phyloP scores from a whole-genome alignment of 768 basidiomycete genomes.

The Trametes meyenii region DNA sequence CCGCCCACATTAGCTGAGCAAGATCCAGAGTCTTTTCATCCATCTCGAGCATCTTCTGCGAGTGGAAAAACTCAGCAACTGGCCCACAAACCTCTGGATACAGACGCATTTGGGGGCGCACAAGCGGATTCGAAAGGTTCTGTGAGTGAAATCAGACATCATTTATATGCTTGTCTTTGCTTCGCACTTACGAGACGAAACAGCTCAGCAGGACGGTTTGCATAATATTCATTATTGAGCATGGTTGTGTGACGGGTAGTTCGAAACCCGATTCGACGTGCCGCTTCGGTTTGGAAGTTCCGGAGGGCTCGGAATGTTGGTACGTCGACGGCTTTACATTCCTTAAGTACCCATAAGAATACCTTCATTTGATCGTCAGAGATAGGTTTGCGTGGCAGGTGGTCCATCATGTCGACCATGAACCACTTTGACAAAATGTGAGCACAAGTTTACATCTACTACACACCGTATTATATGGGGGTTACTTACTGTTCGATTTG shows the following conservation, averaged over 20 bases:
- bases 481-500: not conserved
- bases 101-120: too few species aligned
- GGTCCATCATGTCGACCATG: not conserved
- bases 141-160: too few species aligned
- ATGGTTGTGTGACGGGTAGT: too few species aligned
- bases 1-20: slow-evolving; percentile 7
- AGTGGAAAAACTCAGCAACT: too few species aligned
- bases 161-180: not conserved
- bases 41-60: too few species aligned
- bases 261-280: too few species aligned
- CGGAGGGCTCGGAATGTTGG: too few species aligned
- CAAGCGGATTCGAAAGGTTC: too few species aligned
- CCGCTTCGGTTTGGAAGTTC: too few species aligned
- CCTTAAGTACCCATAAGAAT: not conserved
- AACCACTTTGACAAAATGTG: slow-evolving; percentile 1
- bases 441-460: not conserved
- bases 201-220: slow-evolving; percentile 1
- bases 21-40: not conserved
- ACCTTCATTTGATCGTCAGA: slow-evolving; percentile 10
- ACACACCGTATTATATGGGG: not conserved
- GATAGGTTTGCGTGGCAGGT: not conserved
- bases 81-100: too few species aligned
- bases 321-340: too few species aligned
- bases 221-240: not conserved
- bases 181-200: slow-evolving; percentile 4